These are phyloP conservation scores for Aegilops umbellulata DNA, from an alignment of 176 grass and related monocot species.

Conservation along the genomic window DNA sequence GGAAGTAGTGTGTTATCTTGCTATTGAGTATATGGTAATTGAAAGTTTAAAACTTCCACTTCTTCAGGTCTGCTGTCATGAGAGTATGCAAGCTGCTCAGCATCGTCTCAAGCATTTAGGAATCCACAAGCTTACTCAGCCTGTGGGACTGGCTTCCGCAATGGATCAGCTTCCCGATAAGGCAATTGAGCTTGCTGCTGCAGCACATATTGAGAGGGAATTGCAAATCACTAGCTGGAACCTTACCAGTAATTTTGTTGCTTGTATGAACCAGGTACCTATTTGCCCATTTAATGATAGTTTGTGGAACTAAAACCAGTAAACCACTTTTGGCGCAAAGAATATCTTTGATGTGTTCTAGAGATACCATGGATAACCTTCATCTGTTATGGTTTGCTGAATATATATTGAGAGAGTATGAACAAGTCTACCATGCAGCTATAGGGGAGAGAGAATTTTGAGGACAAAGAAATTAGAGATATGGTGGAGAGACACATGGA, in stretches of 20 bases:
- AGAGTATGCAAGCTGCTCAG: constrained; percentile 92
- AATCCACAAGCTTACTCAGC: constrained; percentile 71
- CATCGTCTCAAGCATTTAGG: constrained; percentile 84
- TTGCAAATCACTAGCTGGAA: constrained; percentile 93
- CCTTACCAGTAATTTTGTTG: constrained; percentile 93
- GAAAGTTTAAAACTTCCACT: not conserved
- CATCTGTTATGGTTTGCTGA: not conserved
- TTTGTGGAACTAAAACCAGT: constrained; percentile 12
- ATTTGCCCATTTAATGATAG: not conserved
- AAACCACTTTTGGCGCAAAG: not conserved
- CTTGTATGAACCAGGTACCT: constrained; percentile 85
- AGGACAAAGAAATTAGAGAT: not conserved
- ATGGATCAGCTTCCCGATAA: constrained; percentile 93
- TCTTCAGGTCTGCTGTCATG: constrained; percentile 85
- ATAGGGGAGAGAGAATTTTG: not conserved
- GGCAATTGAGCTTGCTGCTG: constrained; percentile 92
- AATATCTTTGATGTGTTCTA: not conserved
- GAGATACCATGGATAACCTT: not conserved
- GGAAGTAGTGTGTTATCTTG: not conserved
- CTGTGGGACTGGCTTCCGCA: constrained; percentile 70
- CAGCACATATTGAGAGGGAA: constrained; percentile 90
- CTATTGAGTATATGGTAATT: constrained; percentile 9
- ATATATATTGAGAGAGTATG: not conserved
- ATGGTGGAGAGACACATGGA: not conserved
- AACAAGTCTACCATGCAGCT: not conserved